phyloP scores from a whole-genome alignment of 148 eudicot genomes.

The Rhododendron mucronatum region DNA sequence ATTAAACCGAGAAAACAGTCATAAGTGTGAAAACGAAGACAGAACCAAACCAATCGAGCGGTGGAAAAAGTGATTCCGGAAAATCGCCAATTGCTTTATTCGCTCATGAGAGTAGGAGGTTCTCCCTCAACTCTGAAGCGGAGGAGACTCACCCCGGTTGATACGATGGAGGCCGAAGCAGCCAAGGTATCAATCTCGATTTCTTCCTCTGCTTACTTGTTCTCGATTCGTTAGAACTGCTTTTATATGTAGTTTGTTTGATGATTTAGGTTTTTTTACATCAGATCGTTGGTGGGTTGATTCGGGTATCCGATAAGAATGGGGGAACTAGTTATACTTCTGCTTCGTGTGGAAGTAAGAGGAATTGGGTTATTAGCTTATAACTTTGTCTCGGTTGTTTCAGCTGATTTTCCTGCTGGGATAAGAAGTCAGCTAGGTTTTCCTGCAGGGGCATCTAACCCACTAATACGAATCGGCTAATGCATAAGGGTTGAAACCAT shows the following conservation, averaged over 20 bases:
- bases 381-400: not conserved
- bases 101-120: conserved; percentile 31
- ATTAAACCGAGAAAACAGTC: not conserved
- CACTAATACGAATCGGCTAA: not conserved
- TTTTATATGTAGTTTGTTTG: not conserved
- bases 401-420: not conserved
- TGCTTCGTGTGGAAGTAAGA: not conserved
- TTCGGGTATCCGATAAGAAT: not conserved
- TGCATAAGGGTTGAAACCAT: not conserved
- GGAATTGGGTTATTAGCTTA: not conserved
- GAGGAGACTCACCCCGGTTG: conserved; percentile 20
- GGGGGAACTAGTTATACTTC: not conserved
- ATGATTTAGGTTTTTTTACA: not conserved
- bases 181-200: conserved; percentile 23
- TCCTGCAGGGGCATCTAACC: not conserved
- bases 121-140: conserved; percentile 29
- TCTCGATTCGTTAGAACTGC: not conserved
- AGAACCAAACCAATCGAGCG: not conserved
- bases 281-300: not conserved
- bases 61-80: not conserved
- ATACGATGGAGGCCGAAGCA: conserved; percentile 35
- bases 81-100: not conserved
- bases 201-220: not conserved
- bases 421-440: not conserved
- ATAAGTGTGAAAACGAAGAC: not conserved